Base-by-base conservation (phyloP, 768 basidiomycete species). In the Tricholoma terreum region DNA sequence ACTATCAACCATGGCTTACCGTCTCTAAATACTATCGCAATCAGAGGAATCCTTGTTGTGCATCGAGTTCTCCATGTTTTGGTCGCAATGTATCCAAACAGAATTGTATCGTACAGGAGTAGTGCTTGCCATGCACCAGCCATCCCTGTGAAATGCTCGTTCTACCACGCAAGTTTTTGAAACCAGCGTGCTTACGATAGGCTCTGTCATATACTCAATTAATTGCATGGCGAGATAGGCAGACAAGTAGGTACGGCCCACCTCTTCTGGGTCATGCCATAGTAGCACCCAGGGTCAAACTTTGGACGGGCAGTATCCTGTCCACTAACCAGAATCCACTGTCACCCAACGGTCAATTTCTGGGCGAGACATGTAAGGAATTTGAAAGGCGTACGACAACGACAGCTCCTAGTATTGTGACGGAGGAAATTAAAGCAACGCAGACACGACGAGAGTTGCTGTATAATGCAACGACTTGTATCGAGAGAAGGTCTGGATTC, bases 191-290 rank as follows among this genome's bases (percentile, higher is more conserved):
- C 52, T 42, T 43, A 54, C 38, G n/a, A 5, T 35, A 4, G 24
- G 55, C 46, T 21, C 55, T 56, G 35, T 27, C 1, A 59, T 14
- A 67, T 52, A 3, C 27, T 27, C n/a, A n/a, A 48, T 27, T n/a
- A n/a, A n/a, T 49, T 17, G 9, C 24, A 27, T 30, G 30, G 27
- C 30, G 14, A 31, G 46, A 11, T 24, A 12, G 6, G 27, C 24
- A 31, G 15, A n/a, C 12, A 12, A n/a, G 30, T 14, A 30, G 14
- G n/a, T 3, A 9, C 9, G 15, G 30, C 46, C 27, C 30, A 49
- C 46, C 7, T n/a, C 17, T 1, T n/a, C n/a, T 9, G 1, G 6
- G 27, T 8, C 15, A 31, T 30, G 7, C 46, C 46, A 17, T 14
- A 17, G 46, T 10, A n/a, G 30, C 46, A 49, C n/a, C 46, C 46